phyloP scores from a whole-genome alignment of 345 rosid genomes.

The Hibiscus mutabilis region DNA sequence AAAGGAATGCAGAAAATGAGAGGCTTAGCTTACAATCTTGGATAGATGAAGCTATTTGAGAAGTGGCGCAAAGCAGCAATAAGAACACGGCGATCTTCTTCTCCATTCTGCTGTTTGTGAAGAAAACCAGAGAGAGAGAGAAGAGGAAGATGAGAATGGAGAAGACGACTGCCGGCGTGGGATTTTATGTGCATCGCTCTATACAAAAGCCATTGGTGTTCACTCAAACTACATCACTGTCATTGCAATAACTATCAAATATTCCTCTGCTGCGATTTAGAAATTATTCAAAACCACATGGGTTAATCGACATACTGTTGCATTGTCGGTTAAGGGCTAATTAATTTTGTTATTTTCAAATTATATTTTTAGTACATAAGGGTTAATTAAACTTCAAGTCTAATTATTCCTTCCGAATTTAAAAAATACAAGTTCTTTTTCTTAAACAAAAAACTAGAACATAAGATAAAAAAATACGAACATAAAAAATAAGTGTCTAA shows the following conservation, averaged over 20 bases:
- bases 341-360: background rate
- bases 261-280: background rate
- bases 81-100: conserved; percentile 30
- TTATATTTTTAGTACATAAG: background rate
- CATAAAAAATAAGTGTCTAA: too few species aligned
- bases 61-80: conserved; percentile 30
- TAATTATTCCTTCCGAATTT: background rate
- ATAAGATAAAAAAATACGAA: too few species aligned
- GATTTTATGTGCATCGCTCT: conserved; percentile 24
- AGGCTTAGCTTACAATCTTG: conserved; percentile 33
- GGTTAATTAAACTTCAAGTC: background rate
- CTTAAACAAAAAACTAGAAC: too few species aligned
- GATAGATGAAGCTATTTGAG: conserved; percentile 24
- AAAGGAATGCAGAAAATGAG: background rate
- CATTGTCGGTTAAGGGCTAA: conserved; percentile 3
- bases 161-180: background rate
- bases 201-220: conserved; percentile 22
- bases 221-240: conserved; percentile 26
- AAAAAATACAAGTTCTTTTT: too few species aligned
- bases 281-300: conserved; percentile 20
- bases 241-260: conserved; percentile 21
- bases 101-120: conserved; percentile 25
- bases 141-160: background rate
- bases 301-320: conserved; percentile 5
- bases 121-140: background rate